phyloP scores from a whole-genome alignment of 331 rosid species.

The Rosa hybrid region DNA sequence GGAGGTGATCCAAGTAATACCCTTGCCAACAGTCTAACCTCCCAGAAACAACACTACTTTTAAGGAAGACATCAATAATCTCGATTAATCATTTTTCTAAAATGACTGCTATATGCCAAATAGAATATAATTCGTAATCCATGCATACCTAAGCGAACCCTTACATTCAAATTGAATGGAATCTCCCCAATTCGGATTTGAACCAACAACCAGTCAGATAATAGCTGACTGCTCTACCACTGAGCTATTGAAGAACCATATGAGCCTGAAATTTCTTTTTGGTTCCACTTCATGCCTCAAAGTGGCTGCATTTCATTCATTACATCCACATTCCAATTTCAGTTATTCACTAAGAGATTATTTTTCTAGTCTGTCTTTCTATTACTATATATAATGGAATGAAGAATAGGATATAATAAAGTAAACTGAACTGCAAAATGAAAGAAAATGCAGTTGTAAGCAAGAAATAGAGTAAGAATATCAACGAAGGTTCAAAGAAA shows the following conservation, averaged over 20 bases:
- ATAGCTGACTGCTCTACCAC: not conserved
- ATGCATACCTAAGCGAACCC: not conserved
- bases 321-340: not conserved
- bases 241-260: not conserved
- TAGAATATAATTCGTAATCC: not conserved
- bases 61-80: not conserved
- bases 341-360: not conserved
- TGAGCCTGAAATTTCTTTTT: not conserved
- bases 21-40: not conserved
- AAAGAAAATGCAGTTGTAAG: not conserved
- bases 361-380: not conserved
- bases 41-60: not conserved
- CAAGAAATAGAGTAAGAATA: constrained; percentile 10
- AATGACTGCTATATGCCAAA: not conserved
- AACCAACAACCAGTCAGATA: not conserved
- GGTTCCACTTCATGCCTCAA: not conserved
- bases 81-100: not conserved
- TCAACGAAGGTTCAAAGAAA: not conserved
- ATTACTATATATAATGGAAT: not conserved
- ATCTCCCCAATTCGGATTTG: not conserved
- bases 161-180: not conserved
- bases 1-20: not conserved
- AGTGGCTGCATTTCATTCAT: not conserved
- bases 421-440: not conserved
- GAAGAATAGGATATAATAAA: not conserved